Conservation (phyloP, 768 basidiomycete species). For the Suillus clintonianus region DNA sequence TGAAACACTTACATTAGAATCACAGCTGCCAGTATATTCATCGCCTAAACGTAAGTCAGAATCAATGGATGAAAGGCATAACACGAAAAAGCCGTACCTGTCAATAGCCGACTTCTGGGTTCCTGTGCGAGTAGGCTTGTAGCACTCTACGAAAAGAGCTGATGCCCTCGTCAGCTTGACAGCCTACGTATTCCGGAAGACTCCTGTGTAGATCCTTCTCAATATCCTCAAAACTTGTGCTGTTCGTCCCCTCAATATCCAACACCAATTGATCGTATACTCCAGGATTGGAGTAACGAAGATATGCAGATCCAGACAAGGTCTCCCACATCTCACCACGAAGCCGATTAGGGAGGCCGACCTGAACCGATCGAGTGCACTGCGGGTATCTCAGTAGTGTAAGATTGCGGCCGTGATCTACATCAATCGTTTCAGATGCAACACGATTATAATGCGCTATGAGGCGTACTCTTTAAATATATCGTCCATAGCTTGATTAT, state of each 20-base stretch:
- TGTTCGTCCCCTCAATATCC: slow-evolving; percentile 76
- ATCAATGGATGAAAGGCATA: neutral
- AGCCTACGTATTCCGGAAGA: slow-evolving; percentile 95
- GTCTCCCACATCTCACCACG: slow-evolving; percentile 99
- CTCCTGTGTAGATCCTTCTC: slow-evolving; percentile 97
- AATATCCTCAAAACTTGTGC: slow-evolving; percentile 94
- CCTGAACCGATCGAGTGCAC: slow-evolving; percentile 95
- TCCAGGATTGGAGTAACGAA: slow-evolving; percentile 86
- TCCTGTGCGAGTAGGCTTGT: slow-evolving; percentile 94
- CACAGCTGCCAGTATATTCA: slow-evolving; percentile 98
- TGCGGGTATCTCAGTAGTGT: slow-evolving; percentile 95
- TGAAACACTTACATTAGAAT: slow-evolving; percentile 71
- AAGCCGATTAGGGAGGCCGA: slow-evolving; percentile 91
- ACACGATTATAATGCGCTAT: neutral
- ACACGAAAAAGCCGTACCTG: slow-evolving; percentile 51
- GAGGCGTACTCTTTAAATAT: slow-evolving; percentile 73
- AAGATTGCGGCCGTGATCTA: slow-evolving; percentile 92
- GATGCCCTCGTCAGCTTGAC: slow-evolving; percentile 90
- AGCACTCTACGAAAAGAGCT: slow-evolving; percentile 82
- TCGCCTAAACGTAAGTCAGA: slow-evolving; percentile 55
- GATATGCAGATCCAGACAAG: slow-evolving; percentile 88
- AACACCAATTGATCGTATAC: slow-evolving; percentile 74
- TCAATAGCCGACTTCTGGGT: slow-evolving; percentile 93
- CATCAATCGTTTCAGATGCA: slow-evolving; percentile 11
- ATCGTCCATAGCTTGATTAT: slow-evolving; percentile 94